These are phyloP conservation scores for Boletus reticulatus DNA, from an alignment of 768 basidiomycete genomes.

Conservation along the genomic window DNA sequence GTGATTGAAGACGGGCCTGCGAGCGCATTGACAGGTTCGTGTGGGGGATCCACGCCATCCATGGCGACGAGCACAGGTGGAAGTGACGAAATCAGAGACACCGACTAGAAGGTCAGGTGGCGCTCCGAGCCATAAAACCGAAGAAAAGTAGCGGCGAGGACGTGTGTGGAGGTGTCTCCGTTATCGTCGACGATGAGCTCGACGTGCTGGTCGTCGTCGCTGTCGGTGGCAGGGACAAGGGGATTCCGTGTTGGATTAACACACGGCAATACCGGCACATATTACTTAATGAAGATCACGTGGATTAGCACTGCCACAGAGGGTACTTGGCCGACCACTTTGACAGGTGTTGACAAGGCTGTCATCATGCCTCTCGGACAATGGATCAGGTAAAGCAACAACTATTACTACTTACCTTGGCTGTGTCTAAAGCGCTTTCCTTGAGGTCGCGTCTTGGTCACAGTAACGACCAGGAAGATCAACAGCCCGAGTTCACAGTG, in stretches of 20 bases:
- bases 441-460: conserved; percentile 4
- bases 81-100: conserved; percentile 24
- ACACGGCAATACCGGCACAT: conserved; percentile 24
- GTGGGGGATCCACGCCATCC: conserved; percentile 26
- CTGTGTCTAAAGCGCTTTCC: not conserved
- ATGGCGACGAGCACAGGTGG: conserved; percentile 23
- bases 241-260: conserved; percentile 32
- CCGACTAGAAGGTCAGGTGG: conserved; percentile 10
- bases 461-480: not conserved
- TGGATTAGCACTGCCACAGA: conserved; percentile 16
- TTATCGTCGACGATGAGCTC: conserved; percentile 32
- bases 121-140: conserved; percentile 18
- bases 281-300: conserved; percentile 35
- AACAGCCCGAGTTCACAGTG: conserved; percentile 32
- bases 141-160: not conserved
- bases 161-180: conserved; percentile 9
- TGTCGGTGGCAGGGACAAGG: conserved; percentile 38
- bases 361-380: not conserved
- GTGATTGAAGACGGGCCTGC: conserved; percentile 56
- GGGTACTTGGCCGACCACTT: too few relatives aligned
- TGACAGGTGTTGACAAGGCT: too few relatives aligned
- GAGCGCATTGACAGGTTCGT: conserved; percentile 49
- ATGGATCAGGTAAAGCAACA: conserved; percentile 23
- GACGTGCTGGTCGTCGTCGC: conserved; percentile 27
- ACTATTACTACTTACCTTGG: not conserved